Evolutionary conservation across 257 asterid species (phyloP).

Genomic region (Paraleonurus japonicus): DNA sequence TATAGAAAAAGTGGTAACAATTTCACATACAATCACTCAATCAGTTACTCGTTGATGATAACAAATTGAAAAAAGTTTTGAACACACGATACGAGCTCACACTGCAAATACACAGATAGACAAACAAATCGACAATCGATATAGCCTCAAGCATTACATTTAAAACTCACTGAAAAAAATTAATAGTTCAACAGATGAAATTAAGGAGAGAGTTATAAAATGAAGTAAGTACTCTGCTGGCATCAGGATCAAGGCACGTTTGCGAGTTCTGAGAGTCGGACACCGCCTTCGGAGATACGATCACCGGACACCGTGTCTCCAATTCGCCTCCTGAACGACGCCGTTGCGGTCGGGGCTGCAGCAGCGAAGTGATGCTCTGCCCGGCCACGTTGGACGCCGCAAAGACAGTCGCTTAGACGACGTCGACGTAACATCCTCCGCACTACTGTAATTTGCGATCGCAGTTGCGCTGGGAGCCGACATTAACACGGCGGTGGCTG

Average conservation of each 20-base stretch:
- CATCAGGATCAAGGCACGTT: conserved; percentile 94
- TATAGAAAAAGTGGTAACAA: background rate
- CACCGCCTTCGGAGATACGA: conserved; percentile 82
- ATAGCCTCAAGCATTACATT: background rate
- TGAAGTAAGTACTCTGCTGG: conserved; percentile 61
- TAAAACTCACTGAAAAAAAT: background rate
- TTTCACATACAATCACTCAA: conserved; percentile 12
- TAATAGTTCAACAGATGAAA: background rate
- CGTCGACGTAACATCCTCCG: conserved; percentile 33
- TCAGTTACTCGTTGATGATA: conserved; percentile 11
- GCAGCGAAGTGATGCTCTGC: conserved; percentile 29
- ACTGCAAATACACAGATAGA: background rate
- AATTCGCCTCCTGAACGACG: conserved; percentile 25
- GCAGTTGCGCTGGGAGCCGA: conserved; percentile 27
- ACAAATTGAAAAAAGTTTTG: conserved; percentile 1
- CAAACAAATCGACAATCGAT: background rate
- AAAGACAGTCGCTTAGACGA: conserved; percentile 49
- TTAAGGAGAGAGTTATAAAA: background rate
- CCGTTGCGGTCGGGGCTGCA: conserved; percentile 24
- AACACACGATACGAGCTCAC: background rate
- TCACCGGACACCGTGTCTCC: conserved; percentile 35
- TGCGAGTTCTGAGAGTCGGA: conserved; percentile 91
- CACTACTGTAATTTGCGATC: conserved; percentile 5
- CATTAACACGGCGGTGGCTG: conserved; percentile 38
- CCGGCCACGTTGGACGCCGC: conserved; percentile 49